Conservation (phyloP, 768 basidiomycete genomes). For the Austroboletus eburneus region DNA sequence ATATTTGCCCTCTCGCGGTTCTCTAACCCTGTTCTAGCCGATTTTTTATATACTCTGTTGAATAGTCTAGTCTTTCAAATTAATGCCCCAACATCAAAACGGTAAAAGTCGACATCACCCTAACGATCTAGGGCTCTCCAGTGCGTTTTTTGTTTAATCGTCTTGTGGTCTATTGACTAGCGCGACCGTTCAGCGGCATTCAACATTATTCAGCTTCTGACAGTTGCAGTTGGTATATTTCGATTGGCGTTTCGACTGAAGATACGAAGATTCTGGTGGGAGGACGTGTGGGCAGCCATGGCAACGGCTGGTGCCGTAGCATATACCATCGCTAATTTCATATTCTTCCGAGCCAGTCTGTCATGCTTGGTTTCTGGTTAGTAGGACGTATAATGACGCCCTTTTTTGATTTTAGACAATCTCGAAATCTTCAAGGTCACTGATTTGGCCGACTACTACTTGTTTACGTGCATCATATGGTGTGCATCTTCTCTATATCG, state of each 20-base stretch:
- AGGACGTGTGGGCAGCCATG: slow-evolving; percentile 10
- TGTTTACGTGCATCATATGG: slow-evolving; percentile 7
- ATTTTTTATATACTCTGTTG: no score
- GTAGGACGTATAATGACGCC: not conserved
- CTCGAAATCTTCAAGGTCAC: not conserved
- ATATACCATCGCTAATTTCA: not conserved
- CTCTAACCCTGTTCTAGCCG: no score
- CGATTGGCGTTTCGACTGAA: slow-evolving; percentile 4
- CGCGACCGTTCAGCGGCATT: not conserved
- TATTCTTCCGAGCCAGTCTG: not conserved
- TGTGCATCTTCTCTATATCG: not conserved
- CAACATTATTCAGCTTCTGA: not conserved
- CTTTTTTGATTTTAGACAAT: not conserved
- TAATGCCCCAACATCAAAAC: not conserved
- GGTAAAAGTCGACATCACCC: not conserved
- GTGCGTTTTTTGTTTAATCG: no score
- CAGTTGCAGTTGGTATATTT: slow-evolving; percentile 1
- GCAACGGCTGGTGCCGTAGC: not conserved
- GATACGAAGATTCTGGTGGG: slow-evolving; percentile 14
- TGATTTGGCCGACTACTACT: not conserved
- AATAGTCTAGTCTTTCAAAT: no score
- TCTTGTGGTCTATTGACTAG: no score
- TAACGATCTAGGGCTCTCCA: no score
- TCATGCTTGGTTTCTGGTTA: not conserved
- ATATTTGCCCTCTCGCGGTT: no score